Evolutionary conservation across 2,329 filamentous ascomycete genomes (phyloP).

Genomic region (Epichloe uncinata): DNA sequence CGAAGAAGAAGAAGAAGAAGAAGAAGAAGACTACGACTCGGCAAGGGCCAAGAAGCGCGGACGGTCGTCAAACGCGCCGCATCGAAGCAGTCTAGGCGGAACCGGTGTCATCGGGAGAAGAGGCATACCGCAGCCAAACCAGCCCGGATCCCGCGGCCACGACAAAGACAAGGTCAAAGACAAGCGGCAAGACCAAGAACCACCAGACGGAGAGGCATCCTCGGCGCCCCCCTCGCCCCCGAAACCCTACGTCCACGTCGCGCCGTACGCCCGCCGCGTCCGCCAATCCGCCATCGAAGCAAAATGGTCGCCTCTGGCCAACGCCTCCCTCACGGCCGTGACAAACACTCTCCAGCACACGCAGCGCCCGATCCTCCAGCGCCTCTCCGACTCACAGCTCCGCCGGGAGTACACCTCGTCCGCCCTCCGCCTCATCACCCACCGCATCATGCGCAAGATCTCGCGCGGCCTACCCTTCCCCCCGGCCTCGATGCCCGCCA

Average conservation of each 20-base stretch:
- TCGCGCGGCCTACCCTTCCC: constrained; percentile 53
- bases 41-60: not conserved
- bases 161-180: not conserved
- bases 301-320: constrained; percentile 50
- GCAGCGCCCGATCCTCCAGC: constrained; percentile 48
- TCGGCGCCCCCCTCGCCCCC: constrained; percentile 14
- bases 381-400: constrained; percentile 34
- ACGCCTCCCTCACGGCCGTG: constrained; percentile 41
- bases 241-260: constrained; percentile 36
- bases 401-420: constrained; percentile 39
- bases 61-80: not conserved
- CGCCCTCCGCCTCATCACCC: constrained; percentile 41
- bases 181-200: constrained; percentile 8
- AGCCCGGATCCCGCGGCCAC: not conserved
- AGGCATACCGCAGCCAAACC: constrained; percentile 5
- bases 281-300: constrained; percentile 52
- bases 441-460: constrained; percentile 44
- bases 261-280: constrained; percentile 37
- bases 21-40: not conserved
- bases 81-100: not conserved
- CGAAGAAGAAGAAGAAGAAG: constrained; percentile 7
- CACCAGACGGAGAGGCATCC: constrained; percentile 4
- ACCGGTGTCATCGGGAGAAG: constrained; percentile 4
- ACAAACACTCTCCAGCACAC: constrained; percentile 42
- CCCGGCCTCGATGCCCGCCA: constrained; percentile 30